These are phyloP conservation scores for Aschersonia sp. DNA, from an alignment of 2,329 filamentous ascomycete species.

Conservation along the genomic window DNA sequence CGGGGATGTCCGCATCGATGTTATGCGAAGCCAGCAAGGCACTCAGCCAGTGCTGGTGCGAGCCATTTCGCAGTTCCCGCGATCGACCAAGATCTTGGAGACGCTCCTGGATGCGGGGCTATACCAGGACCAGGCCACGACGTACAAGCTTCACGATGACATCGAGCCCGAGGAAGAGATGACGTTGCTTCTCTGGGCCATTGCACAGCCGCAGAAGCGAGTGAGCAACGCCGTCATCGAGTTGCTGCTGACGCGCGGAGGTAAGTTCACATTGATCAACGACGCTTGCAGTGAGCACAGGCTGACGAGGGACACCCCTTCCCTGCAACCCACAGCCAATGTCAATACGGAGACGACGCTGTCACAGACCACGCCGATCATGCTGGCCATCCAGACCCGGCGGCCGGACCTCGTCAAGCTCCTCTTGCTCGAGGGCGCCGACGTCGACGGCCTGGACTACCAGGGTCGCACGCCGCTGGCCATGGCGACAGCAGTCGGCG, in stretches of 20 bases:
- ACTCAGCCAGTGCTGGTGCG: constrained; percentile 34
- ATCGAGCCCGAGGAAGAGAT: constrained; percentile 37
- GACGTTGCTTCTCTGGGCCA: constrained; percentile 44
- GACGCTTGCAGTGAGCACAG: not conserved
- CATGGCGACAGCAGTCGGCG: constrained; percentile 41
- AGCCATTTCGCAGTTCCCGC: constrained; percentile 39
- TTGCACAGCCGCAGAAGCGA: constrained; percentile 47
- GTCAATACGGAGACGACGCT: constrained; percentile 37
- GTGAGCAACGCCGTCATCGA: constrained; percentile 44
- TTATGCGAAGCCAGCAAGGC: constrained; percentile 27
- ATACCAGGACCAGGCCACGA: constrained; percentile 40
- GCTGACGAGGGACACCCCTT: constrained; percentile 3
- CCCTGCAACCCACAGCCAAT: constrained; percentile 26
- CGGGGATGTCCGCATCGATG: constrained; percentile 33
- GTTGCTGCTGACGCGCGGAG: constrained; percentile 33
- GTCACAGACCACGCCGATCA: constrained; percentile 41
- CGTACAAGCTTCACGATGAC: constrained; percentile 26
- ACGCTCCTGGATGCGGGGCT: constrained; percentile 41
- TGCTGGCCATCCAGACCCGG: constrained; percentile 41
- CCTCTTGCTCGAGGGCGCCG: constrained; percentile 42
- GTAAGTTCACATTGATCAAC: constrained; percentile 11
- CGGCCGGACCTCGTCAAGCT: constrained; percentile 42
- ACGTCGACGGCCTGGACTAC: constrained; percentile 42
- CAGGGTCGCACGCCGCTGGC: constrained; percentile 44
- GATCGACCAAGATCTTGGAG: constrained; percentile 35